Base-by-base conservation (phyloP, 176 grass and related monocot species). In the Avena sativa region DNA sequence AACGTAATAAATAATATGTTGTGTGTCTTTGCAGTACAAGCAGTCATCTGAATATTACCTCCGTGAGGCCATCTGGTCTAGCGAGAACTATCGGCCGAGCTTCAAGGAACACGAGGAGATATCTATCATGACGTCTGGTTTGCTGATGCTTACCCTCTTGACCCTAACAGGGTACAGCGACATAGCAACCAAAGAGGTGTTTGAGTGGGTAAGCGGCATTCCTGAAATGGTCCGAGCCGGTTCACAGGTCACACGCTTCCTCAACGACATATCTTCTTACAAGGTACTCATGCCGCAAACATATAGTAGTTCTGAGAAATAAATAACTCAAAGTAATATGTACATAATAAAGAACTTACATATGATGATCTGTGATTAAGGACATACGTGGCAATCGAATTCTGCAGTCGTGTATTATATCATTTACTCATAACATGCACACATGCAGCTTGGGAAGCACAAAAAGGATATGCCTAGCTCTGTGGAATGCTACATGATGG, bases 41-140 rank as follows among this genome's bases (percentile, higher is more conserved):
- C 13, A 44, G 30, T 17, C 21, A 17, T 61, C 74, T 0, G 77
- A 81, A 19, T 78, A 49, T n/a, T 91, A 88, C 4, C 66, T 80
- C 13, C 79, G 80, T 5, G 86, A 91, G 50, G 80, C 80, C 38
- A 52, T 81, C 14, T 88, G 81, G 89, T 70, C 2, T 1, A 84
- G 67, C 2, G 25, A 60, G 28, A 80, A 65, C 1, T 32, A 84
- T 4, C 32, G 40, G 14, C 89, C 89, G 21, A 88, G 67, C 79
- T 88, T 88, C 81, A 20, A 55, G 0, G 81, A 91, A 30, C 89
- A 84, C 15, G 21, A 72, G 26, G 74, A 80, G 19, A 13, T 84
- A 1, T 82, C 81, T 3, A 13, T 76, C 28, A 87, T 74, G 66
- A 74, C 50, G 10, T 51, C 62, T 0, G 74, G 65, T 26, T 23